phyloP scores from a whole-genome alignment of 1,139 yeast genomes.

The Kodamaea sp. region DNA sequence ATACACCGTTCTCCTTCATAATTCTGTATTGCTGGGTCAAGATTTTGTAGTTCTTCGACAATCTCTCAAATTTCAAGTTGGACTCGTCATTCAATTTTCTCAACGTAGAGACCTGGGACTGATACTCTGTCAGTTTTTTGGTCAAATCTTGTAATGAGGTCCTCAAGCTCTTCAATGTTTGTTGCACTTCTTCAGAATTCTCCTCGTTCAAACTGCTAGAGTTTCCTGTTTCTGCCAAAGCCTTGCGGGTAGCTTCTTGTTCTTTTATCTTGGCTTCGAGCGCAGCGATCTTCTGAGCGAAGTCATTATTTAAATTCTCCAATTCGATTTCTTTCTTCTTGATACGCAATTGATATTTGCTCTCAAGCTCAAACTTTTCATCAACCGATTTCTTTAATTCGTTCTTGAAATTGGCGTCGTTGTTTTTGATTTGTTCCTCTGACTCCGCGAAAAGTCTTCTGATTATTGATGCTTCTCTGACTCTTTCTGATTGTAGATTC shows the following conservation, averaged over 20 bases:
- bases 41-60: slow-evolving; percentile 65
- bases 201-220: slow-evolving; percentile 17
- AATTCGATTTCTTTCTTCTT: slow-evolving; percentile 54
- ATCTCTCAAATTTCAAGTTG: slow-evolving; percentile 61
- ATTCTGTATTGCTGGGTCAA: slow-evolving; percentile 59
- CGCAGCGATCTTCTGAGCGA: slow-evolving; percentile 29
- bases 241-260: slow-evolving; percentile 16
- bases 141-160: slow-evolving; percentile 53
- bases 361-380: slow-evolving; percentile 61
- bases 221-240: slow-evolving; percentile 19
- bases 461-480: slow-evolving; percentile 74
- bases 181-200: slow-evolving; percentile 27
- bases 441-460: slow-evolving; percentile 68
- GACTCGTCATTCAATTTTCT: slow-evolving; percentile 70
- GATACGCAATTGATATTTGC: slow-evolving; percentile 48
- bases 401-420: slow-evolving; percentile 33
- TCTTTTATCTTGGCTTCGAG: slow-evolving; percentile 45
- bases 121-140: slow-evolving; percentile 54
- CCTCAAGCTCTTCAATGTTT: slow-evolving; percentile 49
- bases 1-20: slow-evolving; percentile 11
- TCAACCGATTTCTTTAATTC: slow-evolving; percentile 44
- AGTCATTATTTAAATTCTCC: slow-evolving; percentile 31
- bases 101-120: slow-evolving; percentile 56
- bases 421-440: slow-evolving; percentile 57
- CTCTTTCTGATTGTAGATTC: slow-evolving; percentile 72